Evolutionary conservation across 2,329 filamentous ascomycete genomes (phyloP).

Genomic region (Exophiala dermatitidis): DNA sequence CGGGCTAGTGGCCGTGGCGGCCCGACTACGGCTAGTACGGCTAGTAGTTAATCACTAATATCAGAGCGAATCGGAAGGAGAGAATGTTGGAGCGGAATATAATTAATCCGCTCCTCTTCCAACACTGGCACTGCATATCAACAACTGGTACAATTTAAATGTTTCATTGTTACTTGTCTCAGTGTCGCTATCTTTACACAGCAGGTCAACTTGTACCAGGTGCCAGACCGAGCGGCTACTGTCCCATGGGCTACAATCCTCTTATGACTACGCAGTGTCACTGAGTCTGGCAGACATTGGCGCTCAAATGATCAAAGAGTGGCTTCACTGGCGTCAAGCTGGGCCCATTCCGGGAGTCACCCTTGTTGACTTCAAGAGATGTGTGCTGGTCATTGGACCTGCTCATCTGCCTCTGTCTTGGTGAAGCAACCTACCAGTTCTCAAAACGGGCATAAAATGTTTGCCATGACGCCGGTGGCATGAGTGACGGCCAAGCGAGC

Average conservation of each 20-base stretch:
- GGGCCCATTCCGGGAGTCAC: neutral
- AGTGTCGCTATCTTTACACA: neutral
- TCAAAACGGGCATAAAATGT: neutral
- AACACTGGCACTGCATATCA: neutral
- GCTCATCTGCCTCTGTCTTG: neutral
- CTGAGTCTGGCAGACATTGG: neutral
- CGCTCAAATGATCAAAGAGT: neutral
- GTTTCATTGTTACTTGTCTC: neutral
- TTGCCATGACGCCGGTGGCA: neutral
- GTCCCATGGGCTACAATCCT: neutral
- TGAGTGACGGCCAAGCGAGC: neutral
- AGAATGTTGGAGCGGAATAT: neutral
- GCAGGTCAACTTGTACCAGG: neutral
- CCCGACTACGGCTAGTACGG: too few species aligned
- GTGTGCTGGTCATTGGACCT: neutral
- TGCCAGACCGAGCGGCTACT: neutral
- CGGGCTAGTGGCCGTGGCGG: too few species aligned
- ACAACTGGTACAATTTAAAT: too few species aligned
- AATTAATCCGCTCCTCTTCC: too few species aligned
- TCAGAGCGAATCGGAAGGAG: too few species aligned
- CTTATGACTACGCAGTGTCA: neutral
- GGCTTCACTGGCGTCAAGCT: neutral
- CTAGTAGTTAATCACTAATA: too few species aligned
- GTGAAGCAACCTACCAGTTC: neutral
- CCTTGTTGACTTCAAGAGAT: neutral